Evolutionary conservation across 2,329 filamentous ascomycete species (phyloP).

Genomic region (Torrubiellomyces zombiae): DNA sequence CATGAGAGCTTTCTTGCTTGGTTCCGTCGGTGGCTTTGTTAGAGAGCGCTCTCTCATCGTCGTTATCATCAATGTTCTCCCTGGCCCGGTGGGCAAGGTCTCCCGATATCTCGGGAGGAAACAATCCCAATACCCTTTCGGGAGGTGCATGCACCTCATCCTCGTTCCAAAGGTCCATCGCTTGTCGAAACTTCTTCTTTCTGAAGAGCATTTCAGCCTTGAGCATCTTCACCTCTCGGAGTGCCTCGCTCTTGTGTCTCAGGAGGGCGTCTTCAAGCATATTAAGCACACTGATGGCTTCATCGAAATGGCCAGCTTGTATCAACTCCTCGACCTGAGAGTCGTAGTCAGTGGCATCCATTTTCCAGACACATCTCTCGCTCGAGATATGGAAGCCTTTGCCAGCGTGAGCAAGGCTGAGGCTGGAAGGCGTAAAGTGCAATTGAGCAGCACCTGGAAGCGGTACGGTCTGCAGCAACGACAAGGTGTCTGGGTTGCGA

Average conservation of each 20-base stretch:
- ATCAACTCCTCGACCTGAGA: constrained; percentile 74
- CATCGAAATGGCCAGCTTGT: constrained; percentile 58
- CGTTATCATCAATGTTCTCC: constrained; percentile 24
- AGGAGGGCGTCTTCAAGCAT: constrained; percentile 90
- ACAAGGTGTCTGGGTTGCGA: constrained; percentile 80
- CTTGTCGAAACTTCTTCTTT: constrained; percentile 64
- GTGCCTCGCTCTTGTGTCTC: constrained; percentile 60
- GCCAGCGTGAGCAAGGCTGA: constrained; percentile 85
- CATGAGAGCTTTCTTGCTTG: constrained; percentile 12
- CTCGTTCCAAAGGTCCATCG: constrained; percentile 73
- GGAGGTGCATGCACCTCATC: constrained; percentile 80
- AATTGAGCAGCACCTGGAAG: constrained; percentile 70
- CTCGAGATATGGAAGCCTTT: constrained; percentile 92
- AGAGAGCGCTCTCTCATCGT: constrained; percentile 20
- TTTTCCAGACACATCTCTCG: constrained; percentile 85
- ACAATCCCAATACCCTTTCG: constrained; percentile 71
- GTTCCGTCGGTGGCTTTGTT: constrained; percentile 13
- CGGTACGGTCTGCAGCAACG: constrained; percentile 69
- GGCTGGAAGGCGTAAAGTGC: constrained; percentile 82
- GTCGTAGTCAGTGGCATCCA: constrained; percentile 86
- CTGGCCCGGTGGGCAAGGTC: constrained; percentile 46
- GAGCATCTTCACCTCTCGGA: constrained; percentile 76
- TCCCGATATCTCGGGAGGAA: constrained; percentile 70
- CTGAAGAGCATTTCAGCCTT: constrained; percentile 80
- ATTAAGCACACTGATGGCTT: constrained; percentile 73